Percentiles rank a stretch among this genome's conserved stretches.
Conservation (phyloP, 2,329 filamentous ascomycete species). For the Colletotrichum spaethianum region DNA sequence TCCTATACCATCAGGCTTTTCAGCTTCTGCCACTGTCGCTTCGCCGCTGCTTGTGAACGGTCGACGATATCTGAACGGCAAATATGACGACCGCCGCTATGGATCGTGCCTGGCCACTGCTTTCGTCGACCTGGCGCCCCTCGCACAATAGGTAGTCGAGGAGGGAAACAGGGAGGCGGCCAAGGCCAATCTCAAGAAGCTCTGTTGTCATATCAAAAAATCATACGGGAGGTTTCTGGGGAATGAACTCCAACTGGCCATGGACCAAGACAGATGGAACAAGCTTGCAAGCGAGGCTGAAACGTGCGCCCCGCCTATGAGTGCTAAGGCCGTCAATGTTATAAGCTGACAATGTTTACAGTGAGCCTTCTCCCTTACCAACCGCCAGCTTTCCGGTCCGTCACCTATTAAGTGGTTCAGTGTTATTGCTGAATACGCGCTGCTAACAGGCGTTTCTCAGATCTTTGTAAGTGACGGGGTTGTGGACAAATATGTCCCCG, state of each 20-base stretch:
- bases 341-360: not conserved
- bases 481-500: not conserved
- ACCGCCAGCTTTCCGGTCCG: not conserved
- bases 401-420: not conserved
- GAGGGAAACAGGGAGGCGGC: not conserved
- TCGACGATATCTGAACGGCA: not conserved
- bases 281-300: not conserved
- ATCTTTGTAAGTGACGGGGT: constrained; percentile 2
- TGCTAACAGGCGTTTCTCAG: not conserved
- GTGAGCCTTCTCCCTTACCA: not conserved
- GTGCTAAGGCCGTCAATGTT: not conserved
- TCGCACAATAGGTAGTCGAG: not conserved
- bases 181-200: not conserved
- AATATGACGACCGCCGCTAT: not conserved
- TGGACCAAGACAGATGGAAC: not conserved
- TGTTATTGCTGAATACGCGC: not conserved
- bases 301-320: not conserved
- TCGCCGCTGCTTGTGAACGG: not conserved
- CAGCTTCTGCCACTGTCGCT: not conserved
- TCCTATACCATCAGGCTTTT: not conserved
- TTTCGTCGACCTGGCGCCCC: not conserved
- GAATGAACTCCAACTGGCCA: not conserved
- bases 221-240: not conserved
- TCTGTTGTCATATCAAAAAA: not conserved
- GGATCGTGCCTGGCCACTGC: constrained; percentile 3